Evolutionary conservation across 75 land plant species (phyloP).

Genomic region (Sequoia sempervirens): DNA sequence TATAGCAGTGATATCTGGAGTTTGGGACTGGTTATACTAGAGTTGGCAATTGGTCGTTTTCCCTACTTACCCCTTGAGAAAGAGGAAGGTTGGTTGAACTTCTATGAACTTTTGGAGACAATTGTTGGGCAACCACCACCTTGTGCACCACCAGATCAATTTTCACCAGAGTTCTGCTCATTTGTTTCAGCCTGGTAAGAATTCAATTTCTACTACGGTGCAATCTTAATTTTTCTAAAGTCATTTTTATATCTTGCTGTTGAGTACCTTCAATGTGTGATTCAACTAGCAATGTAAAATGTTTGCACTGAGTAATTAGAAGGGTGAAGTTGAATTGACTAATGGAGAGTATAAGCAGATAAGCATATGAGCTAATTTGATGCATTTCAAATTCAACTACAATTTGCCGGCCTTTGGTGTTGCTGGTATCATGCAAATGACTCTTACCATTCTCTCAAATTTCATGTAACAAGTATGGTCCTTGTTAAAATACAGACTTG

Average conservation of each 20-base stretch:
- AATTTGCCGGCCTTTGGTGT: neutral
- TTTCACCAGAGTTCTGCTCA: conserved; percentile 92
- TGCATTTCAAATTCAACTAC: neutral
- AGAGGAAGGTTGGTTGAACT: conserved; percentile 45
- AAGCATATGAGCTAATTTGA: neutral
- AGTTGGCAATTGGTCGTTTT: conserved; percentile 84
- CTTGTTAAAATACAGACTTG: neutral
- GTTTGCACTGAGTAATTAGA: neutral
- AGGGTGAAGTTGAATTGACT: neutral
- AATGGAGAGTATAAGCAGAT: neutral
- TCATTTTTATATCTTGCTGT: neutral
- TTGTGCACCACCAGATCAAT: conserved; percentile 63
- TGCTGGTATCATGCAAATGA: neutral
- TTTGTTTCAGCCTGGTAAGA: conserved; percentile 85
- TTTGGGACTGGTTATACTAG: conserved; percentile 74
- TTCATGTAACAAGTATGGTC: neutral
- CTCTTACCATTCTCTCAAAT: neutral
- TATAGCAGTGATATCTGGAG: conserved; percentile 94
- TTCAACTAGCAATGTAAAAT: neutral
- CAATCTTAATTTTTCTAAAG: neutral
- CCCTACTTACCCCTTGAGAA: conserved; percentile 70
- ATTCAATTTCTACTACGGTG: neutral
- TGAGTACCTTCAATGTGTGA: neutral
- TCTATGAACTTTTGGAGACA: conserved; percentile 78
- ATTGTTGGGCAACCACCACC: conserved; percentile 79